A percentile compares a stretch with the other conserved stretches of the same genome.
These are phyloP conservation scores for Cucurbita argyrosperma DNA, from an alignment of 306 rosid species.

Conservation along the genomic window DNA sequence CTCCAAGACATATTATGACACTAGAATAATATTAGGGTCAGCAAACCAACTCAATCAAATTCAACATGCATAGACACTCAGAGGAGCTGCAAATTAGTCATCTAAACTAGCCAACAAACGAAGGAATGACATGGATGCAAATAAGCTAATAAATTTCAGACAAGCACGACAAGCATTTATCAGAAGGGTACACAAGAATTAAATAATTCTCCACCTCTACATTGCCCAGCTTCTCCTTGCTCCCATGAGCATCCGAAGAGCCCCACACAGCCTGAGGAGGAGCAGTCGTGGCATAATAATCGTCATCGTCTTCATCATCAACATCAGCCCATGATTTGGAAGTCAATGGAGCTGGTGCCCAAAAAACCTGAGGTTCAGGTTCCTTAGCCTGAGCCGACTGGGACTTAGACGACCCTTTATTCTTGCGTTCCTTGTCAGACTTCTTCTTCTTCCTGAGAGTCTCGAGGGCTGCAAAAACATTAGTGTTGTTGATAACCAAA, in stretches of 20 bases:
- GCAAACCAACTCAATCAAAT: background rate
- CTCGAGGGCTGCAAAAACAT: slow-evolving; percentile 85
- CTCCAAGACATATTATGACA: background rate
- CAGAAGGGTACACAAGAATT: background rate
- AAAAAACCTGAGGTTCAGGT: slow-evolving; percentile 46
- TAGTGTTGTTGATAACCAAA: slow-evolving; percentile 54
- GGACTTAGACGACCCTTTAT: slow-evolving; percentile 40
- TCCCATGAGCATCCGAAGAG: slow-evolving; percentile 32
- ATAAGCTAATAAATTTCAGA: background rate
- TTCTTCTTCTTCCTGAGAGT: slow-evolving; percentile 84
- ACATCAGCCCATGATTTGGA: slow-evolving; percentile 83
- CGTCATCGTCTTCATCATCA: slow-evolving; percentile 73
- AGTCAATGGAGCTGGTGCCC: slow-evolving; percentile 72
- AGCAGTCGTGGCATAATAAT: slow-evolving; percentile 57
- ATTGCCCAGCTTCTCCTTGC: slow-evolving; percentile 23
- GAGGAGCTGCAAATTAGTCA: background rate
- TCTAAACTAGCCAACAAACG: too few species aligned
- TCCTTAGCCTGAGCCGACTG: slow-evolving; percentile 29
- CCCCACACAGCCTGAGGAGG: slow-evolving; percentile 65
- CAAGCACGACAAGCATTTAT: background rate
- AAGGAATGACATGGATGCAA: background rate
- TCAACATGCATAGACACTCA: background rate
- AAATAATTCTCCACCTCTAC: slow-evolving; percentile 35
- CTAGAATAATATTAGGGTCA: background rate
- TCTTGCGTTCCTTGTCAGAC: slow-evolving; percentile 68